Percentiles rank a stretch among this genome's conserved stretches.
Conservation (phyloP, 148 eudicot species). For the Spergularia bocconei region DNA sequence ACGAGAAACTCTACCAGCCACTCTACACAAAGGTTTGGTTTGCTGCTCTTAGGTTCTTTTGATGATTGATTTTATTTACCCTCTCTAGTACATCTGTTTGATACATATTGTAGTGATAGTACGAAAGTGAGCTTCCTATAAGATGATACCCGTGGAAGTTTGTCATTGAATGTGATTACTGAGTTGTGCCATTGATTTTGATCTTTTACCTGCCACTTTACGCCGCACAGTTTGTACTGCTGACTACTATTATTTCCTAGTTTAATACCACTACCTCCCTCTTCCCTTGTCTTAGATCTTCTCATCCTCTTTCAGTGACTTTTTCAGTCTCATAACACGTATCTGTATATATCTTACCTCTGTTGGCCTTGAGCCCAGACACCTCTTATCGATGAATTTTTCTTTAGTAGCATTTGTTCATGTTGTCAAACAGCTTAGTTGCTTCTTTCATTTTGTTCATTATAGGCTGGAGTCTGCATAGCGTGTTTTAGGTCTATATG, state of each 20-base stretch:
- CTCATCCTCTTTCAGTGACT: not conserved
- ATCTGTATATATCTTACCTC: no score
- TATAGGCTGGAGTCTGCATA: not conserved
- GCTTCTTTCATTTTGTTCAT: not conserved
- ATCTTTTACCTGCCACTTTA: not conserved
- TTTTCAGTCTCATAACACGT: not conserved
- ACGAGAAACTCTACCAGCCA: slow-evolving; percentile 81
- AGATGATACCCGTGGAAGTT: not conserved
- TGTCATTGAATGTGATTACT: not conserved
- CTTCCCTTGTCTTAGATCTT: not conserved
- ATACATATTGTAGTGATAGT: no score
- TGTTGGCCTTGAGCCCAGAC: no score
- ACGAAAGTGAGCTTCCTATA: no score
- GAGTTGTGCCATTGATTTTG: not conserved
- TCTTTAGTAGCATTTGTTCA: no score
- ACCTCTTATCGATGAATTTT: no score
- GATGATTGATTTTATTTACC: not conserved
- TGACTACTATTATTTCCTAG: not conserved
- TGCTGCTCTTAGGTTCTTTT: not conserved
- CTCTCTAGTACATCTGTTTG: not conserved
- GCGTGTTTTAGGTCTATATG: not conserved
- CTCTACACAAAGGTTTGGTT: slow-evolving; percentile 58
- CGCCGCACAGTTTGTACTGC: not conserved
- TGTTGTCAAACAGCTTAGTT: not conserved
- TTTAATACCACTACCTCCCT: not conserved